Conservation (phyloP, 768 basidiomycete genomes). For the Rickenella mellea region DNA sequence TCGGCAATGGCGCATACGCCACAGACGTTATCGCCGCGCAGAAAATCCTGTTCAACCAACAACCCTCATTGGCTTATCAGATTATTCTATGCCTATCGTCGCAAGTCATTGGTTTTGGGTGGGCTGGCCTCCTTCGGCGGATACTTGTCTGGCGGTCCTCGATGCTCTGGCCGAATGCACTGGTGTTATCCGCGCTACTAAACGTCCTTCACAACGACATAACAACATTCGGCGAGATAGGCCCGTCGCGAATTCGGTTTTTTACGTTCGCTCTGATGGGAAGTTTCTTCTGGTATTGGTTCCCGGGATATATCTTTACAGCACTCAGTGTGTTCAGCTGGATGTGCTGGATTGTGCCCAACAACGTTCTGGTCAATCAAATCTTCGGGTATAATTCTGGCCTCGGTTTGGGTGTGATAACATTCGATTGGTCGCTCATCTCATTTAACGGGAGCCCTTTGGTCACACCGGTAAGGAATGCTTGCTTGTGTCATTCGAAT, state of each 20-base stretch:
- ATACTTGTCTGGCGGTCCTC: constrained; percentile 80
- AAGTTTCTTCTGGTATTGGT: constrained; percentile 66
- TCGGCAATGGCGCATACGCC: constrained; percentile 51
- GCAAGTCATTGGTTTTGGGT: constrained; percentile 60
- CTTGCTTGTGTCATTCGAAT: constrained; percentile 11
- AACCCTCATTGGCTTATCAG: constrained; percentile 45
- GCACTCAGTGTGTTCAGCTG: constrained; percentile 81
- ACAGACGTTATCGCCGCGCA: constrained; percentile 64
- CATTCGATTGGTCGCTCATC: constrained; percentile 84
- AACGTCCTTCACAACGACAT: constrained; percentile 79
- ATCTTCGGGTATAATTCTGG: constrained; percentile 68
- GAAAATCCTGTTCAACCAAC: constrained; percentile 57
- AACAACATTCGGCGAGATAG: constrained; percentile 53
- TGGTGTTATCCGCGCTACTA: constrained; percentile 77
- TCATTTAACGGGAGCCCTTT: constrained; percentile 68
- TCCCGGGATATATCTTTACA: constrained; percentile 82
- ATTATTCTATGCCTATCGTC: constrained; percentile 52
- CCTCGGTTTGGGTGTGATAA: constrained; percentile 73
- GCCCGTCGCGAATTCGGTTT: constrained; percentile 73
- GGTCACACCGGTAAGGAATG: constrained; percentile 60
- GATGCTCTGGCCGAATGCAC: constrained; percentile 85
- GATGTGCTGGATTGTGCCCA: constrained; percentile 86
- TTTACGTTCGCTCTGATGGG: constrained; percentile 52
- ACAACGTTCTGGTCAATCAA: constrained; percentile 61
- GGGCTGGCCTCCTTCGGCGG: constrained; percentile 64